Conservation (phyloP, 2,329 filamentous ascomycete genomes). For the Phyllosticta citribraziliensis region DNA sequence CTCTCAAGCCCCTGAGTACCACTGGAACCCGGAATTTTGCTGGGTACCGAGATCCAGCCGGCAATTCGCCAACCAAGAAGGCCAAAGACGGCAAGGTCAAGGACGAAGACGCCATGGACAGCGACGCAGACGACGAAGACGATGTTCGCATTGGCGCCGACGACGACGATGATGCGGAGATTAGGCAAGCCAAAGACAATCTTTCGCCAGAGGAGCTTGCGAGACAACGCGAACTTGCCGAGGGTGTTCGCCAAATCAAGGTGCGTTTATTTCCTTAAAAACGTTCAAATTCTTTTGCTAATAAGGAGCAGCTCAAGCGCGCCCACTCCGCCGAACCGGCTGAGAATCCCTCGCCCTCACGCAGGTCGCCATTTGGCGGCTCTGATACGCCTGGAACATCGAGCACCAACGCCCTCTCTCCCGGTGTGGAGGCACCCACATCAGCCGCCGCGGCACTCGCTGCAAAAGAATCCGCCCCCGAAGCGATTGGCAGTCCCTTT, state of each 20-base stretch:
- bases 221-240: constrained; percentile 64
- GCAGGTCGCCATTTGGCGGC: constrained; percentile 12
- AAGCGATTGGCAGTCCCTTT: constrained; percentile 57
- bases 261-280: constrained; percentile 36
- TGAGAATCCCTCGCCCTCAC: constrained; percentile 22
- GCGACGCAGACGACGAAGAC: constrained; percentile 62
- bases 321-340: constrained; percentile 66
- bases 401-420: constrained; percentile 14
- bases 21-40: constrained; percentile 86
- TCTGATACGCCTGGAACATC: constrained; percentile 13
- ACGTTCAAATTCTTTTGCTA: constrained; percentile 11
- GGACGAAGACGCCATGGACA: constrained; percentile 56
- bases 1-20: constrained; percentile 71
- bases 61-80: constrained; percentile 35
- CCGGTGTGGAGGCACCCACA: constrained; percentile 13
- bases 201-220: constrained; percentile 62
- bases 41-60: constrained; percentile 66
- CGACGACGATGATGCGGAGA: constrained; percentile 46
- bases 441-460: constrained; percentile 1
- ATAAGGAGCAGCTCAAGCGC: constrained; percentile 57
- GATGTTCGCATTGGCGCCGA: constrained; percentile 53
- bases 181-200: constrained; percentile 45
- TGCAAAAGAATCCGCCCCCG: constrained; percentile 34
- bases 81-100: constrained; percentile 49
- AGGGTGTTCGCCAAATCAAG: constrained; percentile 73